These are phyloP conservation scores for Sclerotinia subarctica DNA, from an alignment of 2,329 filamentous ascomycete species.

Conservation along the genomic window DNA sequence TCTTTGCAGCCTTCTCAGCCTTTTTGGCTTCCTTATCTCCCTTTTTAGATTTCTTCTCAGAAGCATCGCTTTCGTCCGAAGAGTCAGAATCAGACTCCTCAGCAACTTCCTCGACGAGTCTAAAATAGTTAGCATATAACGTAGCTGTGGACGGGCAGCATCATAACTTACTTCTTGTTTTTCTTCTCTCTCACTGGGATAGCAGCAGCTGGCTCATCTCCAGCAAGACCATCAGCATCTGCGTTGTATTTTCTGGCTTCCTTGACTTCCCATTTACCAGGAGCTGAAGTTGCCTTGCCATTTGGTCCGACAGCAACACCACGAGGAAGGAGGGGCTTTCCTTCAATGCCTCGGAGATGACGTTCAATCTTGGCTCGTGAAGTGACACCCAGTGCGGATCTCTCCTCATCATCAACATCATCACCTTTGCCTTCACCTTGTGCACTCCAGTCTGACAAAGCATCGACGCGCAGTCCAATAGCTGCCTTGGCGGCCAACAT, in stretches of 20 bases:
- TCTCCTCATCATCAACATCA: constrained; percentile 80
- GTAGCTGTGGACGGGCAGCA: constrained; percentile 20
- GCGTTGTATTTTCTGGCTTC: constrained; percentile 92
- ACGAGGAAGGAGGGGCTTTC: constrained; percentile 79
- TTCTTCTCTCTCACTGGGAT: constrained; percentile 49
- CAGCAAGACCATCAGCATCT: constrained; percentile 81
- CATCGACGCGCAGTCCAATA: constrained; percentile 88
- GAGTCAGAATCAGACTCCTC: constrained; percentile 21
- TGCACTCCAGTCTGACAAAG: constrained; percentile 72
- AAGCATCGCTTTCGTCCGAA: constrained; percentile 16
- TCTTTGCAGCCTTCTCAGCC: constrained; percentile 39
- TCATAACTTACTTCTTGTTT: constrained; percentile 44
- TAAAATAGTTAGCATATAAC: constrained; percentile 3
- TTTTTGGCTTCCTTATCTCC: constrained; percentile 39
- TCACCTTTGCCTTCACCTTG: constrained; percentile 62
- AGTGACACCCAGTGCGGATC: constrained; percentile 72
- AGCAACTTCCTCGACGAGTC: constrained; percentile 41
- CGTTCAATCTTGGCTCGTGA: constrained; percentile 72
- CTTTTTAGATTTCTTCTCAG: constrained; percentile 33
- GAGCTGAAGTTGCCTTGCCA: constrained; percentile 57
- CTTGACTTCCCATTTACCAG: constrained; percentile 86
- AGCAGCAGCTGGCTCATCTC: constrained; percentile 55
- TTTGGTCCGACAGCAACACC: constrained; percentile 73
- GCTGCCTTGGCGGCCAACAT: constrained; percentile 93
- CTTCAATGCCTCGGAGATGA: constrained; percentile 75